Percentiles rank a stretch among this genome's conserved stretches.
These are phyloP conservation scores for Leptosphaerulina australis DNA, from an alignment of 2,329 filamentous ascomycete genomes.

Conservation along the genomic window DNA sequence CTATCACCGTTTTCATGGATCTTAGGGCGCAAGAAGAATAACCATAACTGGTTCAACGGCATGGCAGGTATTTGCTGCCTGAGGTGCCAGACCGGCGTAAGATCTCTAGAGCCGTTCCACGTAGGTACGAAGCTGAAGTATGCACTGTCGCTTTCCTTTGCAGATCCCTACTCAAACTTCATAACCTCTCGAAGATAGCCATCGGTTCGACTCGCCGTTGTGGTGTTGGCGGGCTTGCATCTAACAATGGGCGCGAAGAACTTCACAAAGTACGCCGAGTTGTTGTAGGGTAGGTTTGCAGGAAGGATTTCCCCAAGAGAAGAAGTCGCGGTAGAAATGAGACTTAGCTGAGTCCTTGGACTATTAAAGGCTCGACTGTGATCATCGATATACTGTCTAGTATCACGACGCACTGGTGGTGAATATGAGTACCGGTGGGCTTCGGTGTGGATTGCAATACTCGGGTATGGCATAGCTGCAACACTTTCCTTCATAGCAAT, in stretches of 20 bases:
- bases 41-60: slow-evolving; percentile 3
- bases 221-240: slow-evolving; percentile 13
- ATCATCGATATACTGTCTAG: slow-evolving; percentile 15
- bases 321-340: slow-evolving; percentile 18
- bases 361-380: slow-evolving; percentile 14
- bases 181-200: slow-evolving; percentile 14
- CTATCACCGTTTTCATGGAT: neutral
- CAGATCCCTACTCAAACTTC: neutral
- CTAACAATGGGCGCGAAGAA: slow-evolving; percentile 22
- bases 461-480: slow-evolving; percentile 19
- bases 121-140: slow-evolving; percentile 25
- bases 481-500: neutral
- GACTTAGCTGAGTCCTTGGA: slow-evolving; percentile 18
- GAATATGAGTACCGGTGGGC: slow-evolving; percentile 19
- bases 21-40: neutral
- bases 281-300: slow-evolving; percentile 15
- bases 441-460: slow-evolving; percentile 10
- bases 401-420: slow-evolving; percentile 12
- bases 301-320: slow-evolving; percentile 22
- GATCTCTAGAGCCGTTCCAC: slow-evolving; percentile 7
- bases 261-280: slow-evolving; percentile 5
- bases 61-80: slow-evolving; percentile 16
- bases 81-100: slow-evolving; percentile 10
- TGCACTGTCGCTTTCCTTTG: slow-evolving; percentile 15
- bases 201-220: neutral